Evolutionary conservation across 257 asterid species (phyloP).

Genomic region (Nyctanthes arbortristis): DNA sequence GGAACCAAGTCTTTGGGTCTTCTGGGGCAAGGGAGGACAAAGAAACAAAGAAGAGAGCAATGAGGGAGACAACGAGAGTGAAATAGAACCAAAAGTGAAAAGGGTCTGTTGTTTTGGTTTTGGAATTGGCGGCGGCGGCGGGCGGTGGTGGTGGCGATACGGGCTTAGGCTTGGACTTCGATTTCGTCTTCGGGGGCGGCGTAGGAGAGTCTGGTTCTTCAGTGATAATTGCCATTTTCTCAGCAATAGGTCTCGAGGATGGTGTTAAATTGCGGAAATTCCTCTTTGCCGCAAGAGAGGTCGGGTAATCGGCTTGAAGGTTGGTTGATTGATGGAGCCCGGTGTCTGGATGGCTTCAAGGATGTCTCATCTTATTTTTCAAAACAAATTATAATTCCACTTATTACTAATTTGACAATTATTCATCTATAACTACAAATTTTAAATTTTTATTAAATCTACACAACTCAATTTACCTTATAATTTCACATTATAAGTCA

Average conservation of each 20-base stretch:
- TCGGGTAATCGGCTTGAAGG: too few species aligned
- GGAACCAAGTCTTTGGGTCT: slow-evolving; percentile 84
- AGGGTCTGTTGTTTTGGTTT: slow-evolving; percentile 44
- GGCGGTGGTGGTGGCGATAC: slow-evolving; percentile 33
- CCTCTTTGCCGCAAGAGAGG: too few species aligned
- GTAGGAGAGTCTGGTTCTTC: slow-evolving; percentile 58
- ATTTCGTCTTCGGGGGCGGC: slow-evolving; percentile 37
- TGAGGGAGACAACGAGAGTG: slow-evolving; percentile 54
- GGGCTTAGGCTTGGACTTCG: slow-evolving; percentile 33
- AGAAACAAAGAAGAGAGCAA: slow-evolving; percentile 45
- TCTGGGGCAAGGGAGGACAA: slow-evolving; percentile 57
- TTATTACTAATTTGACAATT: too few species aligned
- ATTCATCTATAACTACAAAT: too few species aligned
- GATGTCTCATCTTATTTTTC: too few species aligned
- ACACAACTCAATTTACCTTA: too few species aligned
- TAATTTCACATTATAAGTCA: too few species aligned
- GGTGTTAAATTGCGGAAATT: not conserved
- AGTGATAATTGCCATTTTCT: slow-evolving; percentile 64
- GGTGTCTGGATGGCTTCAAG: too few species aligned
- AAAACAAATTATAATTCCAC: too few species aligned
- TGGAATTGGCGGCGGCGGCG: slow-evolving; percentile 27
- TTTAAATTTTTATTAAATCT: too few species aligned
- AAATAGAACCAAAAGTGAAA: slow-evolving; percentile 84
- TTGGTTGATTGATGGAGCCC: too few species aligned
- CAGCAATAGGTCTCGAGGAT: not conserved